These are phyloP conservation scores for Juglanconis oblonga DNA, from an alignment of 2,329 filamentous ascomycete genomes.

Conservation along the genomic window DNA sequence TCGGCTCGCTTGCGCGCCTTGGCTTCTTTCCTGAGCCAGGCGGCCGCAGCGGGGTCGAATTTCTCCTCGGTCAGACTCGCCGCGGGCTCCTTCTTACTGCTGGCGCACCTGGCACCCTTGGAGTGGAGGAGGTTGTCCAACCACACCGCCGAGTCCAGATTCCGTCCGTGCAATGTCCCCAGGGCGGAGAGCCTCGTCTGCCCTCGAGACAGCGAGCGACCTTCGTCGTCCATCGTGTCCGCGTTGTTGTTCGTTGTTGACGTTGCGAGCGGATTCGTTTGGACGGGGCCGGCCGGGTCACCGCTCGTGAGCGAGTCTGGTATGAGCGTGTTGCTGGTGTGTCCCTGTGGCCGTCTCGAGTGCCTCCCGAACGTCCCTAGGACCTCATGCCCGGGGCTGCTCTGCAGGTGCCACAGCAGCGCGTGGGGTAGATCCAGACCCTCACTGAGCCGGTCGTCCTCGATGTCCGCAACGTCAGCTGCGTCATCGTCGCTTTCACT, in stretches of 20 bases:
- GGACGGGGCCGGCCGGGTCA: background rate
- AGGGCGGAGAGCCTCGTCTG: constrained; percentile 17
- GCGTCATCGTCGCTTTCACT: background rate
- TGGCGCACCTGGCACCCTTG: background rate
- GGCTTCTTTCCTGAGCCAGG: constrained; percentile 30
- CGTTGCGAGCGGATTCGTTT: background rate
- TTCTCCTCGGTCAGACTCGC: constrained; percentile 16
- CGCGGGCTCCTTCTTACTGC: background rate
- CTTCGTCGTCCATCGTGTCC: background rate
- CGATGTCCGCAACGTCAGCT: background rate
- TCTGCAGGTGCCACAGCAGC: background rate
- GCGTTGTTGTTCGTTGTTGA: background rate
- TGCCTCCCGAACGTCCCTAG: constrained; percentile 5
- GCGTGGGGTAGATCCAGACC: background rate
- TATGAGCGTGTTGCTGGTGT: background rate
- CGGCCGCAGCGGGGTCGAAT: constrained; percentile 26
- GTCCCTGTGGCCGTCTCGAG: background rate
- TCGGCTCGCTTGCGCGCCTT: constrained; percentile 26
- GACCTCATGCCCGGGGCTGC: background rate
- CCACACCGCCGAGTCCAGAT: constrained; percentile 19
- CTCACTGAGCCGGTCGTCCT: background rate
- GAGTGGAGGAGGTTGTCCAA: constrained; percentile 8
- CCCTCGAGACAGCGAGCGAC: background rate
- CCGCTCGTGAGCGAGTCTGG: background rate
- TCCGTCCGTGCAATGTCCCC: constrained; percentile 4